A percentile compares a stretch with the other conserved stretches of the same genome.
These are phyloP conservation scores for Russula ochroleuca DNA, from an alignment of 768 basidiomycete genomes.

Conservation along the genomic window DNA sequence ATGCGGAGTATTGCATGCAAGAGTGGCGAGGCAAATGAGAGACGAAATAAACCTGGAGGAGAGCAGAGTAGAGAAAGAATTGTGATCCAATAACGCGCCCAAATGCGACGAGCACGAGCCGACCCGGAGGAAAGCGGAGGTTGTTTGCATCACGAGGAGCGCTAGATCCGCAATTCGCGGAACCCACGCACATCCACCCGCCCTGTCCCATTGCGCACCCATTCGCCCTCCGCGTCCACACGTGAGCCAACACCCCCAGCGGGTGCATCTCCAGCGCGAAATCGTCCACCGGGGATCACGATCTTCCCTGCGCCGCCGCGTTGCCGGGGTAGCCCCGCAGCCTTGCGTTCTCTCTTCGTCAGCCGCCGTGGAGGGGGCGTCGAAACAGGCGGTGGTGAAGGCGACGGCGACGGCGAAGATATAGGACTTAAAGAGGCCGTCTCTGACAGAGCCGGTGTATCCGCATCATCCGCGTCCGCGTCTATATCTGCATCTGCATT, in stretches of 20 bases:
- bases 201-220: constrained; percentile 66
- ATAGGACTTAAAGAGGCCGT: constrained; percentile 32
- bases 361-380: constrained; percentile 39
- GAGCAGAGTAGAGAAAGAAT: background rate
- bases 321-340: constrained; percentile 60
- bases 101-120: background rate
- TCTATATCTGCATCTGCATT: constrained; percentile 32
- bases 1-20: constrained; percentile 11
- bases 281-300: constrained; percentile 58
- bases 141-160: too few species aligned
- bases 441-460: constrained; percentile 45
- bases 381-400: constrained; percentile 30
- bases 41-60: constrained; percentile 2
- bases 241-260: constrained; percentile 26
- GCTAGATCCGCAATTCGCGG: constrained; percentile 67
- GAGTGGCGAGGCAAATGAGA: constrained; percentile 5
- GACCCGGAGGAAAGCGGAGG: background rate
- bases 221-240: constrained; percentile 44
- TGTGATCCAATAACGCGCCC: background rate
- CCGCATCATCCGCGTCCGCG: constrained; percentile 29
- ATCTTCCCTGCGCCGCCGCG: constrained; percentile 52
- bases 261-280: constrained; percentile 34
- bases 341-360: constrained; percentile 65
- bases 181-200: constrained; percentile 74
- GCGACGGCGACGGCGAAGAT: constrained; percentile 35